phyloP scores from a whole-genome alignment of 2,329 filamentous ascomycete genomes.

The Fusarium sp. region DNA sequence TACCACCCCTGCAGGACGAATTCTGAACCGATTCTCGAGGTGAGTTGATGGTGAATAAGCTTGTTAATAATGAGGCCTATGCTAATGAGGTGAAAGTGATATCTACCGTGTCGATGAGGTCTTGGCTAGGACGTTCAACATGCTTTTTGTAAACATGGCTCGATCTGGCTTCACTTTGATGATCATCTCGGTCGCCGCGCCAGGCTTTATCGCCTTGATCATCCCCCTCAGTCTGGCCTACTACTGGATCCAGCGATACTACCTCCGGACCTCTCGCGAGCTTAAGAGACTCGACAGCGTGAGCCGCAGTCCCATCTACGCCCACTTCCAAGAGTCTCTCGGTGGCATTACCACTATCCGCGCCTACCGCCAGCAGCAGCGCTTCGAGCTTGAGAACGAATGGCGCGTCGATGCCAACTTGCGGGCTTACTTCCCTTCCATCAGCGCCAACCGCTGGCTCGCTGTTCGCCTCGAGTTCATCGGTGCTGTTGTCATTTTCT shows the following conservation, averaged over 20 bases:
- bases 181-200: constrained; percentile 85
- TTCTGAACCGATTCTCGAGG: constrained; percentile 96
- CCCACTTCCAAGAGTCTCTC: constrained; percentile 97
- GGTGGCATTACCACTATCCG: constrained; percentile 95
- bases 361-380: constrained; percentile 88
- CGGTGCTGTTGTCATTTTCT: constrained; percentile 91
- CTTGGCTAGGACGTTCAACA: constrained; percentile 96
- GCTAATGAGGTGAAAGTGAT: constrained; percentile 63
- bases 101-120: constrained; percentile 91
- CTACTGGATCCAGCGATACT: constrained; percentile 95
- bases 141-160: constrained; percentile 85
- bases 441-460: constrained; percentile 94
- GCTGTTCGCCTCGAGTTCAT: constrained; percentile 96
- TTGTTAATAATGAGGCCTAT: not conserved
- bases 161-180: constrained; percentile 85
- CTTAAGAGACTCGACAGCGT: constrained; percentile 96
- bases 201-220: constrained; percentile 83
- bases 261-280: constrained; percentile 94
- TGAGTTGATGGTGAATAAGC: constrained; percentile 54
- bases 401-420: constrained; percentile 97
- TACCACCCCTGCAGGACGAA: constrained; percentile 94
- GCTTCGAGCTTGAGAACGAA: constrained; percentile 94
- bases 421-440: constrained; percentile 93
- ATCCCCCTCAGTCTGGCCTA: constrained; percentile 85
- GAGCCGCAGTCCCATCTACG: constrained; percentile 94